These are phyloP conservation scores for Eleusine indica DNA, from an alignment of 176 grass and related monocot genomes.

Conservation along the genomic window DNA sequence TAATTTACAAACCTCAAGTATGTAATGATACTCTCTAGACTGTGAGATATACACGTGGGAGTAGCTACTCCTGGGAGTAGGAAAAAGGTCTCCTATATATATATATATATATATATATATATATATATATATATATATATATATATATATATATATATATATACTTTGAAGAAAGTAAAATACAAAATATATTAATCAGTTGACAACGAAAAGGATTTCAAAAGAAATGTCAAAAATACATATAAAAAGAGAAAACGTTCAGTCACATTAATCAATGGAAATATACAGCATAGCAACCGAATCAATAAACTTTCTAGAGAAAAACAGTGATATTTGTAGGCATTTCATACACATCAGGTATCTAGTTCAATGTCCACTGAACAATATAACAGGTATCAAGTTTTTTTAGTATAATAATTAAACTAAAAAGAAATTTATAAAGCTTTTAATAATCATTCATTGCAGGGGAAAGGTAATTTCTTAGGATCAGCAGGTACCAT, in stretches of 20 bases:
- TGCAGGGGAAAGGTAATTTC: neutral
- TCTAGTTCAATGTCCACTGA: neutral
- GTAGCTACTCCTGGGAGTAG: too few species aligned
- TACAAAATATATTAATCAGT: neutral
- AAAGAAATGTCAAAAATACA: neutral
- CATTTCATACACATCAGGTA: neutral
- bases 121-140: neutral
- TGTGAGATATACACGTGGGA: too few species aligned
- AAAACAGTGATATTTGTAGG: neutral
- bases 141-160: neutral
- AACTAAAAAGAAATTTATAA: neutral
- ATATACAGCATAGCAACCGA: neutral
- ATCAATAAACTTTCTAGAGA: neutral
- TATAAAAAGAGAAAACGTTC: neutral
- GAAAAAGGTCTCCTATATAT: too few species aligned
- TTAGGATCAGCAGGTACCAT: conserved; percentile 66
- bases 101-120: neutral
- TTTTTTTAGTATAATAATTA: neutral
- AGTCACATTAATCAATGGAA: neutral
- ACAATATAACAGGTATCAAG: neutral
- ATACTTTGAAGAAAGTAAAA: conserved; percentile 31
- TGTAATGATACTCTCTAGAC: too few species aligned
- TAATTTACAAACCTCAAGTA: too few species aligned
- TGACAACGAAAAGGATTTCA: neutral
- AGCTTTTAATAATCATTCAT: conserved; percentile 8